A percentile compares a stretch with the other conserved stretches of the same genome.
phyloP scores from a whole-genome alignment of 495 filamentous ascomycete species.

The Aspergillus conjunctus region DNA sequence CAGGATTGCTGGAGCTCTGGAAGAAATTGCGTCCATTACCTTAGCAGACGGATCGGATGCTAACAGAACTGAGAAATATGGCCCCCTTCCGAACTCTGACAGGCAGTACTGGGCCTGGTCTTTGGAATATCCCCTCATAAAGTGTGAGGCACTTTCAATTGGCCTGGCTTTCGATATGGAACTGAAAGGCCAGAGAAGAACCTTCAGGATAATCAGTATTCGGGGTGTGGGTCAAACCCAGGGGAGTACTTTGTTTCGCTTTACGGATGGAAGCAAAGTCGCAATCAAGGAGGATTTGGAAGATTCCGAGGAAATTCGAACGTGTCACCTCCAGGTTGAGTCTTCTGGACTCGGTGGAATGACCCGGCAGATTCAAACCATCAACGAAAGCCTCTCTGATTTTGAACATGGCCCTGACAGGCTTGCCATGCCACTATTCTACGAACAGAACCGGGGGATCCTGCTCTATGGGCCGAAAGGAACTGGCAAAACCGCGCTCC shows the following conservation, averaged over 20 bases:
- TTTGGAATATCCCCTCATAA: conserved; percentile 58
- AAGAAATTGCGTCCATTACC: conserved; percentile 46
- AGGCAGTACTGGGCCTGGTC: conserved; percentile 65
- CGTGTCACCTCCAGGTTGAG: conserved; percentile 31
- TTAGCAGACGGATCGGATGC: conserved; percentile 54
- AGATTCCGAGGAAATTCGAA: conserved; percentile 19
- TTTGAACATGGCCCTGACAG: conserved; percentile 48
- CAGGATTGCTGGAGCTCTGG: conserved; percentile 39
- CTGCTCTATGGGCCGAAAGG: conserved; percentile 82
- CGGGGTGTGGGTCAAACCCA: conserved; percentile 27
- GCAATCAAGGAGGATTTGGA: conserved; percentile 34
- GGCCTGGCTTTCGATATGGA: conserved; percentile 52
- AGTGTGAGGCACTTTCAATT: conserved; percentile 44
- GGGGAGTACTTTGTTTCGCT: conserved; percentile 40
- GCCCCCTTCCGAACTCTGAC: conserved; percentile 46
- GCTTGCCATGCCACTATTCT: conserved; percentile 46
- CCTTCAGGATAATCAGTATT: conserved; percentile 46
- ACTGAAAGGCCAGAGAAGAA: conserved; percentile 48
- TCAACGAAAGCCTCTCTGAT: conserved; percentile 66
- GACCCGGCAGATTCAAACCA: conserved; percentile 59
- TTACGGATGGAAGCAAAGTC: conserved; percentile 37
- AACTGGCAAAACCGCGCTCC: conserved; percentile 76
- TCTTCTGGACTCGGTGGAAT: conserved; percentile 61
- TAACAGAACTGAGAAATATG: conserved; percentile 36
- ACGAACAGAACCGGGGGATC: conserved; percentile 55